These are phyloP conservation scores for Paramarasmius palmivorus DNA, from an alignment of 1,284 basidiomycete species.

Conservation along the genomic window DNA sequence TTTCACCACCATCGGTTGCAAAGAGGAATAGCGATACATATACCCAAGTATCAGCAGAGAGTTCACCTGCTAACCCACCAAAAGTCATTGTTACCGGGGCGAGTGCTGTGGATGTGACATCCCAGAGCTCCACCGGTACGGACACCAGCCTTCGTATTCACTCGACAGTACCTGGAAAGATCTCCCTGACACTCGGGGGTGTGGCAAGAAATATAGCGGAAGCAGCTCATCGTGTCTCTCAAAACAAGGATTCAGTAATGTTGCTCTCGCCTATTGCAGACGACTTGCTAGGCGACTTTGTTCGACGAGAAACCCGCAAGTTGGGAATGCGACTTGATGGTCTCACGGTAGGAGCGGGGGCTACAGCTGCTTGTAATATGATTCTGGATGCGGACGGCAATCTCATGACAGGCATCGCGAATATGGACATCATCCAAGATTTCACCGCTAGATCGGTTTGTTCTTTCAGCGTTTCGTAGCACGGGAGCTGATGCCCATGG, in stretches of 20 bases:
- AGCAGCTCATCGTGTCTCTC: slow-evolving; percentile 68
- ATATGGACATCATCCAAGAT: slow-evolving; percentile 78
- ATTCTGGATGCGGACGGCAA: slow-evolving; percentile 74
- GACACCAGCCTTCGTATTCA: slow-evolving; percentile 39
- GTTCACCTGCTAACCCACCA: slow-evolving; percentile 49
- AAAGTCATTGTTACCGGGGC: not conserved
- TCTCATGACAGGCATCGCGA: slow-evolving; percentile 84
- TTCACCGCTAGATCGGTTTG: slow-evolving; percentile 51
- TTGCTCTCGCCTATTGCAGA: slow-evolving; percentile 66
- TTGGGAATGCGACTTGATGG: slow-evolving; percentile 86
- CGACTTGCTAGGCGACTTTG: slow-evolving; percentile 71
- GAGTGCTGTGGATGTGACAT: not conserved
- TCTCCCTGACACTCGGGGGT: slow-evolving; percentile 81
- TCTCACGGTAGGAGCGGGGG: slow-evolving; percentile 44
- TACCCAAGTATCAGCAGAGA: slow-evolving; percentile 29
- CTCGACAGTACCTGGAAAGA: slow-evolving; percentile 82
- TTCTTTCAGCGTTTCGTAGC: slow-evolving; percentile 9
- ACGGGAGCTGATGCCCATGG: slow-evolving; percentile 14
- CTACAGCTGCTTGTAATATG: slow-evolving; percentile 85
- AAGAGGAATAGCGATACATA: not conserved
- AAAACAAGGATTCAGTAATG: slow-evolving; percentile 38
- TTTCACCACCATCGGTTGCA: not conserved
- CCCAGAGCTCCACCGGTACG: not conserved
- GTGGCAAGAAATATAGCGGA: slow-evolving; percentile 95
- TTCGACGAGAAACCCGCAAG: slow-evolving; percentile 55